Evolutionary conservation across 2,329 filamentous ascomycete genomes (phyloP).

Genomic region (Talaromyces sp.): DNA sequence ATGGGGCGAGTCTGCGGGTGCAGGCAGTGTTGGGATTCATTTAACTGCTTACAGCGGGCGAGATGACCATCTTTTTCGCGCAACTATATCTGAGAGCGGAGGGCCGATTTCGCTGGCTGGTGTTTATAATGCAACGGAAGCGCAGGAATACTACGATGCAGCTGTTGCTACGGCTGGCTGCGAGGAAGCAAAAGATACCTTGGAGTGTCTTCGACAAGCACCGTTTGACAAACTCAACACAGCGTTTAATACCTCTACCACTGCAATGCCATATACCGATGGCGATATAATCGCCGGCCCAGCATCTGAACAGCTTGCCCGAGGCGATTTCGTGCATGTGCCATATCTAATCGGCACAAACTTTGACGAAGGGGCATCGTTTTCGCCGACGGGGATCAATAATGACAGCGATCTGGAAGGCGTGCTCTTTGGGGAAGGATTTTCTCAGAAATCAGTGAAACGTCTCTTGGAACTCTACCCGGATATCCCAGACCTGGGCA

Average conservation of each 20-base stretch:
- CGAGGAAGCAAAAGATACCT: constrained; percentile 33
- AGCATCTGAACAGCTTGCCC: constrained; percentile 52
- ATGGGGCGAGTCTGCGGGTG: constrained; percentile 49
- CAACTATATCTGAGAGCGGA: constrained; percentile 71
- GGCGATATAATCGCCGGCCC: constrained; percentile 57
- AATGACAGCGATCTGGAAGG: constrained; percentile 2
- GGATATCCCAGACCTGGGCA: constrained; percentile 1
- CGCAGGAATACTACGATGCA: constrained; percentile 36
- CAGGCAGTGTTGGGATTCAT: constrained; percentile 70
- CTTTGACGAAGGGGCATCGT: constrained; percentile 74
- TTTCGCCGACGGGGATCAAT: constrained; percentile 27
- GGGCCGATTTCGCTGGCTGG: constrained; percentile 59
- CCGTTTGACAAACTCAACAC: constrained; percentile 62
- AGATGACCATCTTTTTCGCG: constrained; percentile 70
- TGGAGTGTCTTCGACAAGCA: constrained; percentile 54
- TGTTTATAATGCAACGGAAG: constrained; percentile 57
- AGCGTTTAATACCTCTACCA: constrained; percentile 1
- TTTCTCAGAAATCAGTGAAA: background rate
- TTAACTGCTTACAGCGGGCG: constrained; percentile 69
- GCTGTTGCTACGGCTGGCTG: constrained; percentile 36
- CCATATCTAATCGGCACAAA: constrained; percentile 67
- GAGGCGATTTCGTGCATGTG: constrained; percentile 55
- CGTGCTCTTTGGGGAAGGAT: background rate
- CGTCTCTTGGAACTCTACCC: constrained; percentile 4
- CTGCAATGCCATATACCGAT: constrained; percentile 36